Percentiles rank a stretch among this genome's conserved stretches.
phyloP scores from a whole-genome alignment of 176 grass and related monocot genomes.

The Ensete glaucum region DNA sequence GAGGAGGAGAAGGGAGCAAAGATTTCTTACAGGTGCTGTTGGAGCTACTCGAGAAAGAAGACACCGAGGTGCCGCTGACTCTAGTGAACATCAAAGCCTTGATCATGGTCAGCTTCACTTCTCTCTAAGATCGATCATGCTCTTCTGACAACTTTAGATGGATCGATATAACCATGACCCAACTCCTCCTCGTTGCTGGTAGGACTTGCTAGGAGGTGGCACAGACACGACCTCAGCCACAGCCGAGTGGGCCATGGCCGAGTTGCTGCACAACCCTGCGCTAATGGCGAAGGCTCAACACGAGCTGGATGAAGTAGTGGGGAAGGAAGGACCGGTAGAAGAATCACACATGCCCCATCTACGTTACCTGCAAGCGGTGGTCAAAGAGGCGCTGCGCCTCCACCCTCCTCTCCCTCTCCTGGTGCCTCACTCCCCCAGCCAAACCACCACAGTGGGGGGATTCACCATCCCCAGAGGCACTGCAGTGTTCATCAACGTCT shows the following conservation, averaged over 20 bases:
- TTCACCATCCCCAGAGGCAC: constrained; percentile 33
- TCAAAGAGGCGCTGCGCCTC: constrained; percentile 59
- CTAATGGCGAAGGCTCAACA: constrained; percentile 22
- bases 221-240: constrained; percentile 60
- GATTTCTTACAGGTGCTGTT: constrained; percentile 46
- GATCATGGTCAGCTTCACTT: constrained; percentile 29
- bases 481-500: constrained; percentile 51
- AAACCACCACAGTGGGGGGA: constrained; percentile 23
- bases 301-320: constrained; percentile 54
- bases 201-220: constrained; percentile 49
- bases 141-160: not conserved
- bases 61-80: constrained; percentile 33
- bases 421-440: constrained; percentile 49
- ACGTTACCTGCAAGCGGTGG: constrained; percentile 36
- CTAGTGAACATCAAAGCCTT: constrained; percentile 59
- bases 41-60: constrained; percentile 19
- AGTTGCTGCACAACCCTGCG: constrained; percentile 29
- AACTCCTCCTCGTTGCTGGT: not conserved
- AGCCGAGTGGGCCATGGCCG: constrained; percentile 61
- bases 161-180: not conserved
- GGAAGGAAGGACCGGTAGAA: constrained; percentile 36
- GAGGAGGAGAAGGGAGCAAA: constrained; percentile 15
- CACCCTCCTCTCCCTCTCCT: constrained; percentile 56
- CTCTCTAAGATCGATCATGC: not conserved
- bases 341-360: constrained; percentile 37